Conservation (phyloP, 1,139 yeast species). For the Geotrichum macrosporum region DNA sequence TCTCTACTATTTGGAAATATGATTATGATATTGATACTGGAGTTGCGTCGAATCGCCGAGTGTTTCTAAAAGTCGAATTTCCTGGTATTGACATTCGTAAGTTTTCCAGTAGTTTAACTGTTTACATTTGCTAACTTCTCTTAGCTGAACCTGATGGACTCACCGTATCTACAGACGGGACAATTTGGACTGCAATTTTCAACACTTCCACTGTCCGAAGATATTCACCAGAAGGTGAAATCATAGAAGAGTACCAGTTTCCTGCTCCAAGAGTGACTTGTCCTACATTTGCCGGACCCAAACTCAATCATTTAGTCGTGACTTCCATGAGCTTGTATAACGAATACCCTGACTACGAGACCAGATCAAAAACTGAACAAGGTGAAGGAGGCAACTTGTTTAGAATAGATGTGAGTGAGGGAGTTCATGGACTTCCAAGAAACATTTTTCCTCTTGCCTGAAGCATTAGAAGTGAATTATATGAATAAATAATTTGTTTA, state of each 20-base stretch:
- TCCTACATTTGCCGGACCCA: slow-evolving; percentile 63
- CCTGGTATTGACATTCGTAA: slow-evolving; percentile 16
- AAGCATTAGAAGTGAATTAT: not conserved
- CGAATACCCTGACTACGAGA: slow-evolving; percentile 35
- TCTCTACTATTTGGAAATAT: slow-evolving; percentile 55
- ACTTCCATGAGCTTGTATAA: slow-evolving; percentile 59
- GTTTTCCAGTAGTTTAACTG: slow-evolving; percentile 7
- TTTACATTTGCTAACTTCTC: not conserved
- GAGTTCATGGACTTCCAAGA: slow-evolving; percentile 18
- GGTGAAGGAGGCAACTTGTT: slow-evolving; percentile 59
- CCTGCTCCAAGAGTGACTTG: slow-evolving; percentile 68
- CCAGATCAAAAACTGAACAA: slow-evolving; percentile 12
- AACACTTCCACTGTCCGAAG: slow-evolving; percentile 54
- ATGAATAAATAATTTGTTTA: not conserved
- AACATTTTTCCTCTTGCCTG: slow-evolving; percentile 15
- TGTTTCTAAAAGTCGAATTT: slow-evolving; percentile 30
- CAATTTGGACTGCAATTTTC: slow-evolving; percentile 68
- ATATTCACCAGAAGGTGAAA: slow-evolving; percentile 45
- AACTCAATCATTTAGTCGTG: slow-evolving; percentile 56
- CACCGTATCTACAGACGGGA: slow-evolving; percentile 56
- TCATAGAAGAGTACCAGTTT: slow-evolving; percentile 50
- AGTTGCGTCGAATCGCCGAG: slow-evolving; percentile 43
- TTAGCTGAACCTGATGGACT: slow-evolving; percentile 67
- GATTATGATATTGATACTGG: slow-evolving; percentile 53
- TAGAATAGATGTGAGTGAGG: slow-evolving; percentile 37